These are phyloP conservation scores for Sphaerosporella brunnea DNA, from an alignment of 495 filamentous ascomycete genomes.

Conservation along the genomic window DNA sequence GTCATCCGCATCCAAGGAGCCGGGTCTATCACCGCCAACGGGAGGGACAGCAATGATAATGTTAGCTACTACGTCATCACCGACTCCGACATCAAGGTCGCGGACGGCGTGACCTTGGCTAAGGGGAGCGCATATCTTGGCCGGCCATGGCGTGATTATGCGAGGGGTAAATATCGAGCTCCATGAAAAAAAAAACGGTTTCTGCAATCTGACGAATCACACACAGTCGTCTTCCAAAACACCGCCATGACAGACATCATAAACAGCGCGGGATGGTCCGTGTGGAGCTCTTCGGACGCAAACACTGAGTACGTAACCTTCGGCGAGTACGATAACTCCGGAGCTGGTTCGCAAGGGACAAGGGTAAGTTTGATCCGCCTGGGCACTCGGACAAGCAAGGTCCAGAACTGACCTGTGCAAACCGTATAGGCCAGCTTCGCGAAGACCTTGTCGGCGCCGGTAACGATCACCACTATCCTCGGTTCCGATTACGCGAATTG, in stretches of 20 bases:
- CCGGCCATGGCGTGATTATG: conserved; percentile 46
- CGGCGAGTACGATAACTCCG: conserved; percentile 43
- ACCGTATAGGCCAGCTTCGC: conserved; percentile 35
- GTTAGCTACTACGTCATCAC: conserved; percentile 46
- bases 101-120: conserved; percentile 31
- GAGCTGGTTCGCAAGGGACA: conserved; percentile 38
- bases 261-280: conserved; percentile 43
- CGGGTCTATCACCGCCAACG: conserved; percentile 44
- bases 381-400: no score
- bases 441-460: conserved; percentile 30
- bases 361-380: conserved; percentile 21
- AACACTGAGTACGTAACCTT: conserved; percentile 39
- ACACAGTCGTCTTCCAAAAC: conserved; percentile 40
- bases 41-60: conserved; percentile 35
- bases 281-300: conserved; percentile 35
- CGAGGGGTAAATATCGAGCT: no score
- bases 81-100: conserved; percentile 34
- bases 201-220: not conserved
- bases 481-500: conserved; percentile 33
- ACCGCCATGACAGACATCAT: conserved; percentile 39
- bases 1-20: conserved; percentile 37
- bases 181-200: no score
- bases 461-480: conserved; percentile 35
- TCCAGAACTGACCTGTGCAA: conserved; percentile 4
- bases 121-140: conserved; percentile 43